These are phyloP conservation scores for Aspergillus sp. DNA, from an alignment of 2,329 filamentous ascomycete genomes.

Conservation along the genomic window DNA sequence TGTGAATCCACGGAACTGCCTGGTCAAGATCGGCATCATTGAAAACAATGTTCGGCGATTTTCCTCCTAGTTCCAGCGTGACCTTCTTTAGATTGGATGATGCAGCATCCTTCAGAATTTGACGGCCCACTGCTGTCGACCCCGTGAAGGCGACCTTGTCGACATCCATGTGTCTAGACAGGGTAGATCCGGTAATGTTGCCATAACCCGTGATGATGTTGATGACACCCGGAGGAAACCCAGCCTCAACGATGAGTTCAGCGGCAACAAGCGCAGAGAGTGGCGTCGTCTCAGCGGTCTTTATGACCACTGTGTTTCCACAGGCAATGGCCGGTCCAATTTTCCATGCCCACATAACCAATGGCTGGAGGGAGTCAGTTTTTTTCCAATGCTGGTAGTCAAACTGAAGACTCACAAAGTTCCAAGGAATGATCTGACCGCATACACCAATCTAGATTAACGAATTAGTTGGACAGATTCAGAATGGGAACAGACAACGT, in stretches of 20 bases:
- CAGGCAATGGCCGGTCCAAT: conserved; percentile 31
- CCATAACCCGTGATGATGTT: conserved; percentile 1
- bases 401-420: conserved; percentile 60
- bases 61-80: not conserved
- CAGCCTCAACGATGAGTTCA: not conserved
- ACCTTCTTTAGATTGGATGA: not conserved
- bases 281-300: not conserved
- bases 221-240: not conserved
- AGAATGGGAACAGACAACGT: not conserved
- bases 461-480: not conserved
- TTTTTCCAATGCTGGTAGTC: not conserved
- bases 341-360: conserved; percentile 1
- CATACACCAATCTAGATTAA: conserved; percentile 52
- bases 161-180: not conserved
- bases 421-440: conserved; percentile 71
- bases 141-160: conserved; percentile 1
- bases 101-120: not conserved
- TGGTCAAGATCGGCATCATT: not conserved
- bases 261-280: not conserved
- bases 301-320: conserved; percentile 37
- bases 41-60: not conserved
- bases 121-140: not conserved
- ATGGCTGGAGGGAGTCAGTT: not conserved
- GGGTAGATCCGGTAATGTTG: not conserved
- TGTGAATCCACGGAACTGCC: not conserved